These are phyloP conservation scores for Yamadazyma blattariae DNA, from an alignment of 1,139 yeast genomes.

Conservation along the genomic window DNA sequence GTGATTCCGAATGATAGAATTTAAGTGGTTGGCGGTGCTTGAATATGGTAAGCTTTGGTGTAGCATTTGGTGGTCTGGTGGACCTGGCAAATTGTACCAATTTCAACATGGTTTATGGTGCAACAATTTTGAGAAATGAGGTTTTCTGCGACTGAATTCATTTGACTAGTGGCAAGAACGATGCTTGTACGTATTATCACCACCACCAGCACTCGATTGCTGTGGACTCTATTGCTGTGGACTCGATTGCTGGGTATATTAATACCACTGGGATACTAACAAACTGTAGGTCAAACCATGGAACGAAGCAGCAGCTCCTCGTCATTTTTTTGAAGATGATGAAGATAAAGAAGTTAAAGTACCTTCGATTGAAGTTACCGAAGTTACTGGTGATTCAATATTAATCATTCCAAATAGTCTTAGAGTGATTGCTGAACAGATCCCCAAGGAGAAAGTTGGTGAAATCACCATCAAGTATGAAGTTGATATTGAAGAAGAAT, in stretches of 20 bases:
- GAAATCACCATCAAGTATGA: conserved; percentile 22
- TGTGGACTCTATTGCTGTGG: too few species aligned
- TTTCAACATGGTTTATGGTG: too few species aligned
- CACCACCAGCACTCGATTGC: too few species aligned
- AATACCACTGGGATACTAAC: too few species aligned
- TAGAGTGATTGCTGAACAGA: conserved; percentile 19
- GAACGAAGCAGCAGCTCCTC: conserved; percentile 49
- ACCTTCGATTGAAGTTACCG: conserved; percentile 13
- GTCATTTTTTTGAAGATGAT: conserved; percentile 53
- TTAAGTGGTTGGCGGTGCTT: background rate
- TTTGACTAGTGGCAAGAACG: too few species aligned
- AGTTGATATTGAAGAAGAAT: conserved; percentile 10
- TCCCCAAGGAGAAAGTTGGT: conserved; percentile 20
- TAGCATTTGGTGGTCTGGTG: too few species aligned
- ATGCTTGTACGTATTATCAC: conserved; percentile 18
- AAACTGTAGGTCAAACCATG: conserved; percentile 53
- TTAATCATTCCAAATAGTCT: conserved; percentile 30
- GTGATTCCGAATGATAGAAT: conserved; percentile 35
- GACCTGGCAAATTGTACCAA: too few species aligned
- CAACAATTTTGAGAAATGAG: background rate
- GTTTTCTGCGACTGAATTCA: too few species aligned
- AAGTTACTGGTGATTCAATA: conserved; percentile 12
- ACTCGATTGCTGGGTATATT: background rate
- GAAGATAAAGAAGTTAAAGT: conserved; percentile 21
- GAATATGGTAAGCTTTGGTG: too few species aligned